Conservation (phyloP, 2,329 filamentous ascomycete species). For the Venturiaceae sp. region DNA sequence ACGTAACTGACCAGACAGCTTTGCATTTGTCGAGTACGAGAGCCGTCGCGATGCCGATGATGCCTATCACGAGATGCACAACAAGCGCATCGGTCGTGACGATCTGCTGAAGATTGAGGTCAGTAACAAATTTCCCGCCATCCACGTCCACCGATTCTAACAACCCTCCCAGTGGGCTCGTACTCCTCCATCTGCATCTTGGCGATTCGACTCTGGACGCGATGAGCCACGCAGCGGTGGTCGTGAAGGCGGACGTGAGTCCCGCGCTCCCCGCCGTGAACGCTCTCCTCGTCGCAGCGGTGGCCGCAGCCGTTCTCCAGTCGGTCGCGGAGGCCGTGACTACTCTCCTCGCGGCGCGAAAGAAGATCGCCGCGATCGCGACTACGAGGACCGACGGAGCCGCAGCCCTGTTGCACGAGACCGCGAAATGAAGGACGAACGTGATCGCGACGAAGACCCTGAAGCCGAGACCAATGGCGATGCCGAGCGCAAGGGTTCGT, state of each 20-base stretch:
- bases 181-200: slow-evolving; percentile 93
- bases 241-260: slow-evolving; percentile 52
- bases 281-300: slow-evolving; percentile 40
- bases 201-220: slow-evolving; percentile 91
- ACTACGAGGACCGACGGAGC: slow-evolving; percentile 58
- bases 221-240: slow-evolving; percentile 41
- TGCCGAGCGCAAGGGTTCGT: slow-evolving; percentile 69
- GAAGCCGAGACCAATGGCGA: slow-evolving; percentile 77
- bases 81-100: slow-evolving; percentile 94
- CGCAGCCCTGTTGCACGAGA: slow-evolving; percentile 55
- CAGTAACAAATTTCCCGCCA: slow-evolving; percentile 19
- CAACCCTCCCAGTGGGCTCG: slow-evolving; percentile 69
- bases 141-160: slow-evolving; percentile 2
- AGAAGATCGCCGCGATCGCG: slow-evolving; percentile 74
- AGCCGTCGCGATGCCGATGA: slow-evolving; percentile 96
- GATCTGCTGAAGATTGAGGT: slow-evolving; percentile 98
- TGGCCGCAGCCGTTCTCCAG: slow-evolving; percentile 37
- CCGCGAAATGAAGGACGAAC: slow-evolving; percentile 44
- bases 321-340: slow-evolving; percentile 53
- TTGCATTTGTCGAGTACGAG: slow-evolving; percentile 99
- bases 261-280: slow-evolving; percentile 61
- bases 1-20: slow-evolving; percentile 40
- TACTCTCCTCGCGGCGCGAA: slow-evolving; percentile 66
- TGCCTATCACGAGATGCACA: slow-evolving; percentile 99
- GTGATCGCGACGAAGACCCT: slow-evolving; percentile 49